Conservation (phyloP, 2,329 filamentous ascomycete species). For the Diplodia scrobiculata region DNA sequence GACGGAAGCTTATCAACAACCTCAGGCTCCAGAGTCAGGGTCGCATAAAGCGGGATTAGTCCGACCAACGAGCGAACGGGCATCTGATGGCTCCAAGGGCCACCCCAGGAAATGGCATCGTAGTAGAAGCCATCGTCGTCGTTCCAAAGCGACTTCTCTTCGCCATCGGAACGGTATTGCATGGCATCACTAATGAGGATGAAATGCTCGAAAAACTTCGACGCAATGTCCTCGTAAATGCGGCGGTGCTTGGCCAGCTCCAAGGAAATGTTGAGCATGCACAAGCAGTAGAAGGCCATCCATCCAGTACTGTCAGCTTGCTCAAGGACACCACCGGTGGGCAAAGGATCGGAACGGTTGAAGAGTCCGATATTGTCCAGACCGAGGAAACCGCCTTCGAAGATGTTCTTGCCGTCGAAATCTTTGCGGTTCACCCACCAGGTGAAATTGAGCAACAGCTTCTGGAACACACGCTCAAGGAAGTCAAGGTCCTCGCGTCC, state of each 20-base stretch:
- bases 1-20: constrained; percentile 86
- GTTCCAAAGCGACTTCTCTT: constrained; percentile 89
- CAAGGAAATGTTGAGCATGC: constrained; percentile 94
- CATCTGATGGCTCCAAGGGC: constrained; percentile 88
- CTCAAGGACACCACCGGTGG: constrained; percentile 89
- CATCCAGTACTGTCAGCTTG: constrained; percentile 97
- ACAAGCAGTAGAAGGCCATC: constrained; percentile 98
- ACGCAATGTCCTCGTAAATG: constrained; percentile 94
- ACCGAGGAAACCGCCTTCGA: constrained; percentile 93
- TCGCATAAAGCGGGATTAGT: constrained; percentile 89
- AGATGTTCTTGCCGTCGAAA: constrained; percentile 90
- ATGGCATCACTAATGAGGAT: constrained; percentile 97
- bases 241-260: constrained; percentile 93
- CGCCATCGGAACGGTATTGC: constrained; percentile 68
- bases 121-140: constrained; percentile 98
- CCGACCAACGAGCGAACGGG: constrained; percentile 90
- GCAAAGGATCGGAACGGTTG: constrained; percentile 92
- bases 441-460: constrained; percentile 92
- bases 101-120: constrained; percentile 94
- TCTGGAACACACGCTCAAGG: constrained; percentile 94
- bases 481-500: constrained; percentile 94
- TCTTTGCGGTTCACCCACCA: constrained; percentile 99
- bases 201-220: constrained; percentile 99
- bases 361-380: constrained; percentile 97
- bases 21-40: constrained; percentile 88